Conservation (phyloP, 352 stramenopile genomes). For the Pythium brachiatum region DNA sequence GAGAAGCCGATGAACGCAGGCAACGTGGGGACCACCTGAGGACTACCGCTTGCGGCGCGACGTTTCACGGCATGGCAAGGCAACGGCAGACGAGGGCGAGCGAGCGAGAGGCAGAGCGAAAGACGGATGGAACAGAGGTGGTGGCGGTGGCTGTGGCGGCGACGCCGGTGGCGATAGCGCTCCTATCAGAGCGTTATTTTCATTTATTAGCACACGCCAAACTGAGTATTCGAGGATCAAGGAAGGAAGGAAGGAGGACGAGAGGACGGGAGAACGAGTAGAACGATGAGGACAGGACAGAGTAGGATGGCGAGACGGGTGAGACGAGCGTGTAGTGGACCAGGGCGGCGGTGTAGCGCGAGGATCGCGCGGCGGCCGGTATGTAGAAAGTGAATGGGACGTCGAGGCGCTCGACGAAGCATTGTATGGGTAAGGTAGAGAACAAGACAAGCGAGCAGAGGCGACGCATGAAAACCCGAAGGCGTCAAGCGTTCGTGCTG, state of each 20-base stretch:
- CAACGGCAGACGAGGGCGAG: conserved; percentile 4
- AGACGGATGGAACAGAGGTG: conserved; percentile 4
- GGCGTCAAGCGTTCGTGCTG: conserved; percentile 3
- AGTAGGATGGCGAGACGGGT: neutral
- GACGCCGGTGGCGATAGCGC: conserved; percentile 21
- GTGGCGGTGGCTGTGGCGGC: conserved; percentile 19
- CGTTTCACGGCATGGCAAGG: conserved; percentile 3
- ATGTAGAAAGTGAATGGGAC: conserved; percentile 15
- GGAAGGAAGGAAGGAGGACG: conserved; percentile 2
- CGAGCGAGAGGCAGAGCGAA: conserved; percentile 1
- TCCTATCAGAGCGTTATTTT: neutral
- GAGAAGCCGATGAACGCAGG: conserved; percentile 27
- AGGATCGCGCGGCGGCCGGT: conserved; percentile 1
- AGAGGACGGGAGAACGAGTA: neutral
- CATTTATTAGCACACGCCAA: neutral
- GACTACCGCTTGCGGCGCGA: conserved; percentile 17
- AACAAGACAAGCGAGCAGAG: conserved; percentile 16
- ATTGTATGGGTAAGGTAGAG: conserved; percentile 20
- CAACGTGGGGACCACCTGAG: conserved; percentile 26
- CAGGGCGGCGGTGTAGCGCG: neutral
- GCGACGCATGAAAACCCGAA: conserved; percentile 14
- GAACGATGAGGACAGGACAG: neutral
- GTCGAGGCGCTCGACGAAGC: conserved; percentile 5
- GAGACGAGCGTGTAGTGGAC: neutral
- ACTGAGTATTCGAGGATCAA: conserved; percentile 1